Evolutionary conservation across 140 eudicot genomes (phyloP).

Genomic region (Anethum foeniculum): DNA sequence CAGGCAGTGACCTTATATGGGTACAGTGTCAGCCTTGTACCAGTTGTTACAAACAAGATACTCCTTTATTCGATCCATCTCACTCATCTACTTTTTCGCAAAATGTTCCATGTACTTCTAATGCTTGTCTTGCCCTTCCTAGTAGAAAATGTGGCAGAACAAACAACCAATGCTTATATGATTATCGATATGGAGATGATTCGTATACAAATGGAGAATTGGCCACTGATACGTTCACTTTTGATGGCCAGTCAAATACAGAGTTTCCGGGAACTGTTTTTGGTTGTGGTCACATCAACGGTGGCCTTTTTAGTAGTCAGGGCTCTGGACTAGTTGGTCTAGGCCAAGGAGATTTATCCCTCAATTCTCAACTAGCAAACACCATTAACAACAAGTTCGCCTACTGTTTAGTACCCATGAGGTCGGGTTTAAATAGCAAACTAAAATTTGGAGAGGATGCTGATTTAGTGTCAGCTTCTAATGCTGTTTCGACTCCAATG

Average conservation of each 20-base stretch:
- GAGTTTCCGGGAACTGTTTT: neutral
- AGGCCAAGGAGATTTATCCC: neutral
- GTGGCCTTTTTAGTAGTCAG: neutral
- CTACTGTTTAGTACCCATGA: neutral
- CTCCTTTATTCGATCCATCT: neutral
- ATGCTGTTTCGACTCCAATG: neutral
- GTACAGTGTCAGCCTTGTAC: neutral
- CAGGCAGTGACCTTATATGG: conserved; percentile 1
- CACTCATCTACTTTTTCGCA: neutral
- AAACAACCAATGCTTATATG: neutral
- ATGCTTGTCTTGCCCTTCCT: neutral
- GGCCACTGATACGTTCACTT: conserved; percentile 5
- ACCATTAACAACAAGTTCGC: neutral
- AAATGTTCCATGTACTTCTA: neutral
- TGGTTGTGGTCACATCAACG: neutral
- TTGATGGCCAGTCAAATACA: neutral
- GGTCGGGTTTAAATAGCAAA: neutral
- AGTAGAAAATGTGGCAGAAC: neutral
- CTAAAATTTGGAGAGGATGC: conserved; percentile 1
- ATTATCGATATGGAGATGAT: neutral
- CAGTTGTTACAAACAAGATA: neutral
- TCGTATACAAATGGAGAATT: neutral
- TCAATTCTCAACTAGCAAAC: neutral
- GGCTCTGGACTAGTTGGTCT: neutral
- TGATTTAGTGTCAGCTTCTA: neutral